Conservation (phyloP, 345 rosid genomes). For the Crucihimalaya himalaica region DNA sequence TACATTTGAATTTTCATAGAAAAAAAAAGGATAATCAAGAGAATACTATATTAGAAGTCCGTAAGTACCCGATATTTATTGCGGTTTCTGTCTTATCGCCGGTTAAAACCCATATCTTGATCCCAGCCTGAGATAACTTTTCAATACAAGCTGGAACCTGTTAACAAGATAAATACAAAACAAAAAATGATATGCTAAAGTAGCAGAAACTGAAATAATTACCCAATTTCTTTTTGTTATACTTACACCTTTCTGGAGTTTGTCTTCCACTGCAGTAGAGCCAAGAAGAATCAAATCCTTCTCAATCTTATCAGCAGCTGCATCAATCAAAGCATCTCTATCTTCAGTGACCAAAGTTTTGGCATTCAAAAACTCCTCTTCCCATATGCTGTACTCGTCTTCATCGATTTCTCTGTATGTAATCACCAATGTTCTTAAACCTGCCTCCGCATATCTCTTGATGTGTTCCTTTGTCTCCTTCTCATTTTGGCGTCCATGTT, state of each 20-base stretch:
- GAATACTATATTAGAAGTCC: neutral
- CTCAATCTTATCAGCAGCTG: constrained; percentile 67
- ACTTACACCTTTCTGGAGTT: constrained; percentile 83
- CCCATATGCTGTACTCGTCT: constrained; percentile 65
- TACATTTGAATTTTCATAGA: constrained; percentile 13
- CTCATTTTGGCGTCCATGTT: constrained; percentile 52
- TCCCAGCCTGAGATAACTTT: constrained; percentile 74
- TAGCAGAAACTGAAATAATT: neutral
- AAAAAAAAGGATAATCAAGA: neutral
- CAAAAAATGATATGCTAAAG: neutral
- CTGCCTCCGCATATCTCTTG: constrained; percentile 64
- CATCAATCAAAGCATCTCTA: constrained; percentile 55
- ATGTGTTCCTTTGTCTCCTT: constrained; percentile 60
- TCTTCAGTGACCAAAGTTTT: constrained; percentile 57
- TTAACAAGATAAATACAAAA: neutral
- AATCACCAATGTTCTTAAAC: constrained; percentile 73
- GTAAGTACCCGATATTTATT: constrained; percentile 75
- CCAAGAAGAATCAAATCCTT: constrained; percentile 80
- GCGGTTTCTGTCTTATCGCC: constrained; percentile 96
- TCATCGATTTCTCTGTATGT: constrained; percentile 71
- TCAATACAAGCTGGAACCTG: constrained; percentile 82
- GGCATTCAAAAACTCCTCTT: constrained; percentile 57
- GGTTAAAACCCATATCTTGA: constrained; percentile 86
- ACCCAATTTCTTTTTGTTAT: neutral
- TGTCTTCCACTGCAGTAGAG: constrained; percentile 94